Evolutionary conservation across 331 rosid species (phyloP).

Genomic region (Rhamnella rubrinervis): DNA sequence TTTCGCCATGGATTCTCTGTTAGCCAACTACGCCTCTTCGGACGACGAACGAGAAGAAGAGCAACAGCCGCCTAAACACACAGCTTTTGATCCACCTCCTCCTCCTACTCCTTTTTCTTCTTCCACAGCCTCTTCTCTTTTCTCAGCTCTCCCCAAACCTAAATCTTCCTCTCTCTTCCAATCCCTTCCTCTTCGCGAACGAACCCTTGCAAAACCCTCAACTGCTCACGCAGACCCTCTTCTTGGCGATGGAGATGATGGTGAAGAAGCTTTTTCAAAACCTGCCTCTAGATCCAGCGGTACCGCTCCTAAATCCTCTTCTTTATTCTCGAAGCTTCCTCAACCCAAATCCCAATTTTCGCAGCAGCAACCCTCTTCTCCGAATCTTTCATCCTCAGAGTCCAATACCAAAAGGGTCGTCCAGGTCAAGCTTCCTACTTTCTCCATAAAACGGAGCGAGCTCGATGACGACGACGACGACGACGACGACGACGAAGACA

Average conservation of each 20-base stretch:
- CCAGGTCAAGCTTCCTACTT: conserved; percentile 70
- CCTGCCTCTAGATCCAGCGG: conserved; percentile 14
- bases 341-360: conserved; percentile 57
- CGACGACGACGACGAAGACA: conserved; percentile 38
- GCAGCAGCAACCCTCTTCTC: conserved; percentile 19
- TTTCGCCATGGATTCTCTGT: conserved; percentile 69
- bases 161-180: conserved; percentile 52
- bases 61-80: conserved; percentile 13
- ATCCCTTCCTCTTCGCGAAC: conserved; percentile 55
- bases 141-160: conserved; percentile 56
- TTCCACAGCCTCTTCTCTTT: conserved; percentile 28
- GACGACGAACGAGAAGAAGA: conserved; percentile 60
- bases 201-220: conserved; percentile 28
- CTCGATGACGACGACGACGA: conserved; percentile 49
- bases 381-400: conserved; percentile 35
- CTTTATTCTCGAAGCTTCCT: conserved; percentile 45
- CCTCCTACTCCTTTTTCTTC: not conserved
- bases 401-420: conserved; percentile 51
- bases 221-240: conserved; percentile 40
- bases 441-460: conserved; percentile 35
- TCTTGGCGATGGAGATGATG: not conserved
- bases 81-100: conserved; percentile 21
- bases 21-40: conserved; percentile 80
- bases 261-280: conserved; percentile 17
- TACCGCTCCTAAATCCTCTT: not conserved